phyloP scores from a whole-genome alignment of 2,329 filamentous ascomycete species.

The Endoconidiophora laricicola region DNA sequence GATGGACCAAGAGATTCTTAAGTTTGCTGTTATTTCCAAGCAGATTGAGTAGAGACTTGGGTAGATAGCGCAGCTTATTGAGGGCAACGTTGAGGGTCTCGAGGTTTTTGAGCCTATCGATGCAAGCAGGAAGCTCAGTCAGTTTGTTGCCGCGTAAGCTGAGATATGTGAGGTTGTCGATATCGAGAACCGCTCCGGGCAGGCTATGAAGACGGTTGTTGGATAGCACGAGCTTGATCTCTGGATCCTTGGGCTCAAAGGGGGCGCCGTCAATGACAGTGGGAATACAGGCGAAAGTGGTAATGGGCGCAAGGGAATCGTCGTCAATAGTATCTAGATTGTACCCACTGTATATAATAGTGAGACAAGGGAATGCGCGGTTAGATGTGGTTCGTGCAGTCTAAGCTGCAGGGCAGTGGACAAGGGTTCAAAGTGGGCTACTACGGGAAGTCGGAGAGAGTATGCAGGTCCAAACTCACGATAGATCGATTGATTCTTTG shows the following conservation, averaged over 20 bases:
- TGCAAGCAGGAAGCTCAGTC: slow-evolving; percentile 40
- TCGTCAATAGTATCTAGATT: slow-evolving; percentile 37
- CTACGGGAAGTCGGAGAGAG: neutral
- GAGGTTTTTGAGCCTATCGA: slow-evolving; percentile 41
- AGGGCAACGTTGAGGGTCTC: slow-evolving; percentile 48
- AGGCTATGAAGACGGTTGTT: slow-evolving; percentile 39
- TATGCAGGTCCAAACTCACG: slow-evolving; percentile 25
- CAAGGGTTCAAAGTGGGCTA: neutral
- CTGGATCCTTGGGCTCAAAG: slow-evolving; percentile 41
- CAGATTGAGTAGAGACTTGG: slow-evolving; percentile 44
- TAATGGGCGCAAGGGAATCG: slow-evolving; percentile 38
- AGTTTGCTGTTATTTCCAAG: slow-evolving; percentile 30
- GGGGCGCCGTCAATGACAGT: slow-evolving; percentile 37
- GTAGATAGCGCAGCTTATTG: slow-evolving; percentile 43
- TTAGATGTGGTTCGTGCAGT: too few relatives aligned
- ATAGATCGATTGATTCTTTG: slow-evolving; percentile 43
- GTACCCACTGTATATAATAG: slow-evolving; percentile 21
- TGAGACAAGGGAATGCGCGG: neutral
- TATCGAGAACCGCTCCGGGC: slow-evolving; percentile 43
- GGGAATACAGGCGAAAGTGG: slow-evolving; percentile 36
- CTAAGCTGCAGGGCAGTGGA: too few relatives aligned
- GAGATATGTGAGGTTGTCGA: slow-evolving; percentile 45
- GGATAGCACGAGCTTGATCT: slow-evolving; percentile 44
- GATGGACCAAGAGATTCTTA: slow-evolving; percentile 37
- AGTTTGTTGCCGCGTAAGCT: slow-evolving; percentile 50